phyloP scores from a whole-genome alignment of 805 yeast species.

The Candida dendrica region DNA sequence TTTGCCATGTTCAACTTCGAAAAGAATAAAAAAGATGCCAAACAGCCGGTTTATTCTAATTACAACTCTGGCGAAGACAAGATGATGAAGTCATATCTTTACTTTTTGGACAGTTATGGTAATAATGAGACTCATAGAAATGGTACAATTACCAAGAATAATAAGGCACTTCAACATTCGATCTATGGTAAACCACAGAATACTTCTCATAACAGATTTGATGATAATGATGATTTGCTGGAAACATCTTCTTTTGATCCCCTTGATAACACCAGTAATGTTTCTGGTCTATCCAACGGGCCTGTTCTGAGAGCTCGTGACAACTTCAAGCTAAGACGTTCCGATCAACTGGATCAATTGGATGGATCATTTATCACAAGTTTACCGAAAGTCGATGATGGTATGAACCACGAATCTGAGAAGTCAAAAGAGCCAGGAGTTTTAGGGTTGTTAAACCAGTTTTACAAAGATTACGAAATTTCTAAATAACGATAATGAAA shows the following conservation, averaged over 20 bases:
- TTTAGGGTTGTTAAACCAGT: constrained; percentile 74
- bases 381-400: constrained; percentile 29
- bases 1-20: constrained; percentile 89
- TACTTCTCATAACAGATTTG: not conserved
- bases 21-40: constrained; percentile 30
- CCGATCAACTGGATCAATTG: constrained; percentile 13
- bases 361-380: constrained; percentile 39
- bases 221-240: not conserved
- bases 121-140: constrained; percentile 28
- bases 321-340: constrained; percentile 1
- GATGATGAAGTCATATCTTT: constrained; percentile 86
- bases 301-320: not conserved
- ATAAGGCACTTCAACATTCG: constrained; percentile 2
- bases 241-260: not conserved
- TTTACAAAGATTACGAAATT: constrained; percentile 44
- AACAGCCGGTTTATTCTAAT: constrained; percentile 17
- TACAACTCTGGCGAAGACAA: constrained; percentile 56
- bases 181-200: constrained; percentile 3
- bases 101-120: constrained; percentile 81
- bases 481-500: constrained; percentile 3
- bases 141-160: constrained; percentile 3
- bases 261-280: not conserved
- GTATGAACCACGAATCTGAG: constrained; percentile 24
- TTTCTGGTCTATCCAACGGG: not conserved
- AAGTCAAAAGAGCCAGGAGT: constrained; percentile 41